These are phyloP conservation scores for Sporothrix variecibatus DNA, from an alignment of 2,329 filamentous ascomycete genomes.

Conservation along the genomic window DNA sequence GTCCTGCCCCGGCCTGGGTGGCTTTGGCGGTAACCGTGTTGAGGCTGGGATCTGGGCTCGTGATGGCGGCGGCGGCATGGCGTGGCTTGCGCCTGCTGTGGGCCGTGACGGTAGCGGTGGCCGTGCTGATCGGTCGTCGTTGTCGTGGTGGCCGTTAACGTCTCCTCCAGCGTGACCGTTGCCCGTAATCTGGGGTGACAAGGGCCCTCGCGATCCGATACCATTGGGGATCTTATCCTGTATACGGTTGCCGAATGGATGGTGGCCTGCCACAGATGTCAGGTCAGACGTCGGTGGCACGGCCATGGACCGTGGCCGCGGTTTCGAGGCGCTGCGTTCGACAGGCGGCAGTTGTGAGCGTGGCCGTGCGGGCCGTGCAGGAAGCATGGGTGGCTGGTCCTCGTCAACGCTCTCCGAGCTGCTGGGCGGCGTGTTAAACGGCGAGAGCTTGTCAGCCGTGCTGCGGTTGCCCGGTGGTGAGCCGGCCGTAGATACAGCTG, in stretches of 20 bases:
- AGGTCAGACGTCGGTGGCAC: conserved; percentile 47
- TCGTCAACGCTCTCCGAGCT: conserved; percentile 64
- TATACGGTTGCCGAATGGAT: conserved; percentile 49
- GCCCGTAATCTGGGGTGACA: conserved; percentile 2
- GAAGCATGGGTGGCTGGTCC: conserved; percentile 53
- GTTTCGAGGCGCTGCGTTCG: conserved; percentile 29
- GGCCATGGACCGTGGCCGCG: conserved; percentile 12
- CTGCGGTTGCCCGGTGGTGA: conserved; percentile 18
- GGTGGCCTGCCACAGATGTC: conserved; percentile 53
- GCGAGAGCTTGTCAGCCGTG: conserved; percentile 59
- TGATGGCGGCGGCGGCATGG: not conserved
- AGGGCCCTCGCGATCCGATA: conserved; percentile 36
- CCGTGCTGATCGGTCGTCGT: conserved; percentile 33
- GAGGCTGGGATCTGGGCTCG: conserved; percentile 20
- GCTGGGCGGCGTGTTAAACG: conserved; percentile 83
- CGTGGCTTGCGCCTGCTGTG: conserved; percentile 39
- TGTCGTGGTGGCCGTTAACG: conserved; percentile 32
- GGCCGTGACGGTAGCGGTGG: conserved; percentile 56
- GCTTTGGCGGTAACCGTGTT: conserved; percentile 28
- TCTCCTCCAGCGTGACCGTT: not conserved
- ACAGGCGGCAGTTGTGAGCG: conserved; percentile 44
- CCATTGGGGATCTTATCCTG: conserved; percentile 45
- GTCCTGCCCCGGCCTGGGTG: conserved; percentile 35
- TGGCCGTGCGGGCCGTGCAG: conserved; percentile 51
- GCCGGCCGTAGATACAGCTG: not conserved